Base-by-base conservation (phyloP, 2,329 filamentous ascomycete genomes). In the Trichoderma sp. region DNA sequence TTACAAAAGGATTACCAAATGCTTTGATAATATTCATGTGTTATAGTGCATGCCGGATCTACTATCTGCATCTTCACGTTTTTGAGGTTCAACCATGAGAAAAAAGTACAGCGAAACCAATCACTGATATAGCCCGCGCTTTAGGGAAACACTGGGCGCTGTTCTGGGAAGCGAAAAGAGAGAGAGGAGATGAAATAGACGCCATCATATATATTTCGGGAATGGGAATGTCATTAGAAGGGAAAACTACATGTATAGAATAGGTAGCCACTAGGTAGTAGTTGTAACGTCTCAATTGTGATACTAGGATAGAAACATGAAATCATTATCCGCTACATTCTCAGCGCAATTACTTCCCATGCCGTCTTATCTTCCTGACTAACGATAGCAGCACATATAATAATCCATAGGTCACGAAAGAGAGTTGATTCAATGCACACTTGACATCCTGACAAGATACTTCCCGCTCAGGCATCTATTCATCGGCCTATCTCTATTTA, bases 401-500 rank as follows among this genome's bases (percentile, higher is more conserved):
- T 36, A 15, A 20, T 20, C 43, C 2, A 4, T 20, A 20, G 1
- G 11, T 50, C 17, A 50, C n/a, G 4, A 43, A n/a, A 1, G 15
- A 9, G 17, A 50, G 9, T 50, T 2, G 4, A 30, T 17, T 6
- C 23, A 11, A 11, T 59, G 8, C 30, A 8, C 53, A 13, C 23
- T 32, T 43, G n/a, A 70, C 13, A 15, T 50, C 26, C 6, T 17
- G 15, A 55, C 13, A 23, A 13, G 9, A 17, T 34, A 7, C n/a
- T 8, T n/a, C 39, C 39, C 47, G 30, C 15, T 17, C 9, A 43
- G 57, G 28, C 57, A 53, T 70, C 23, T 70, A 65, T 70, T 63
- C 20, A 23, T 70, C 36, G 57, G 39, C 47, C 68, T 39, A 43
- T 70, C 28, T 65, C 28, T 36, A 64, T 70, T 43, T 65, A 59